phyloP scores from a whole-genome alignment of 2,329 filamentous ascomycete genomes.

The Drechslerella coelobrocha region DNA sequence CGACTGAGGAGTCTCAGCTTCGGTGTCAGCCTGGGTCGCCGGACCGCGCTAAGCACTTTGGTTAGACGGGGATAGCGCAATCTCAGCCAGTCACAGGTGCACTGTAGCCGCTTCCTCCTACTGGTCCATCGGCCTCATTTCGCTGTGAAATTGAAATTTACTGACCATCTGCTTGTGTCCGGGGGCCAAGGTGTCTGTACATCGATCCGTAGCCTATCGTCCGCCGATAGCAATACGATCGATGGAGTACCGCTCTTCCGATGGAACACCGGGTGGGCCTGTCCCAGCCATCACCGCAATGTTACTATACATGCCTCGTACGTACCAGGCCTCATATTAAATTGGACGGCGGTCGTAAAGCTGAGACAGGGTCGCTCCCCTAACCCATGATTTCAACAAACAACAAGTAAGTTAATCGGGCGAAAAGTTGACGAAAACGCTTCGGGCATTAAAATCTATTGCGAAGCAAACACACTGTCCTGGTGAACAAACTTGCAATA shows the following conservation, averaged over 20 bases:
- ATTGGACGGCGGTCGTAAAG: slow-evolving; percentile 35
- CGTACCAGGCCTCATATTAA: slow-evolving; percentile 16
- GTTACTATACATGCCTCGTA: not conserved
- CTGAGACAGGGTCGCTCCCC: slow-evolving; percentile 36
- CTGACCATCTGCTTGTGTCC: not conserved
- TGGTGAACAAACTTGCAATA: not conserved
- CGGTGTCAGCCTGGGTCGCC: slow-evolving; percentile 10
- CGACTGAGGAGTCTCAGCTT: slow-evolving; percentile 3
- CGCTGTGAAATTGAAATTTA: not conserved
- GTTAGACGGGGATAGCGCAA: slow-evolving; percentile 49
- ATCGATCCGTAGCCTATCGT: slow-evolving; percentile 6
- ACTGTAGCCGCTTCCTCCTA: slow-evolving; percentile 47
- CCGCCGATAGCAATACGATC: not conserved
- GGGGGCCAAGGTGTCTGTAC: not conserved
- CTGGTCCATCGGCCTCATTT: slow-evolving; percentile 36
- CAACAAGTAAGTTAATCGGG: slow-evolving; percentile 9
- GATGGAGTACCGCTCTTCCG: not conserved
- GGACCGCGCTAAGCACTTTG: slow-evolving; percentile 5
- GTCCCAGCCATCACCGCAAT: slow-evolving; percentile 4
- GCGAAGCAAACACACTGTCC: no score
- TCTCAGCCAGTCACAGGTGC: slow-evolving; percentile 48
- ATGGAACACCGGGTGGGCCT: not conserved
- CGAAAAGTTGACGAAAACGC: slow-evolving; percentile 14
- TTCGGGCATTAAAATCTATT: not conserved
- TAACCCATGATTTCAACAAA: slow-evolving; percentile 7